phyloP scores from a whole-genome alignment of 139 green algal genomes.

The Ostreobium quekettii region DNA sequence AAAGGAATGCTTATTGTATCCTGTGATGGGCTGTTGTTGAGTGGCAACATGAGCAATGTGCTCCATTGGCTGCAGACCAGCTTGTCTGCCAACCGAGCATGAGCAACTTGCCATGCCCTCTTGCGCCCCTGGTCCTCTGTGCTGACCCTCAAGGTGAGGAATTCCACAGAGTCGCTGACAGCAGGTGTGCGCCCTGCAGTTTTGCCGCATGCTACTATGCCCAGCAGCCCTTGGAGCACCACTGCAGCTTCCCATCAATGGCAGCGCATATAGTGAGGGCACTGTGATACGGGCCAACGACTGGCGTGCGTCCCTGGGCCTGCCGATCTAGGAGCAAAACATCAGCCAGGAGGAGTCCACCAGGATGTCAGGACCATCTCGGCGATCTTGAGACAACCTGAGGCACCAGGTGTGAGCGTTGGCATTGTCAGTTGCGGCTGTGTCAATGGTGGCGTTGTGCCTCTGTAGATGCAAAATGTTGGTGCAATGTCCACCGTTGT shows the following conservation, averaged over 20 bases:
- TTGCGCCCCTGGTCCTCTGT: too few relatives aligned
- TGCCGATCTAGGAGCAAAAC: slow-evolving; percentile 74
- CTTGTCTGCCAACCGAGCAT: too few relatives aligned
- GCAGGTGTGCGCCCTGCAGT: slow-evolving; percentile 46
- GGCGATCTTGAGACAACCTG: slow-evolving; percentile 87
- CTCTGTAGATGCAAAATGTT: too few relatives aligned
- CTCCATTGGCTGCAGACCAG: too few relatives aligned
- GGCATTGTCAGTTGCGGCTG: neutral
- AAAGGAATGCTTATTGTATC: too few relatives aligned
- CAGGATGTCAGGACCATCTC: slow-evolving; percentile 53
- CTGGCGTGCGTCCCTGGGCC: slow-evolving; percentile 70
- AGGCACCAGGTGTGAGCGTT: slow-evolving; percentile 55
- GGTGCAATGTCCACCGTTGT: neutral
- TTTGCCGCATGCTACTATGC: slow-evolving; percentile 61
- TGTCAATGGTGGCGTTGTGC: too few relatives aligned
- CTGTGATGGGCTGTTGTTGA: too few relatives aligned
- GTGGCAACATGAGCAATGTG: too few relatives aligned
- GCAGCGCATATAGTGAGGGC: slow-evolving; percentile 30
- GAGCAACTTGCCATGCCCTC: too few relatives aligned
- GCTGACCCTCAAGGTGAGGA: too few relatives aligned
- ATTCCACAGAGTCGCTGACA: too few relatives aligned
- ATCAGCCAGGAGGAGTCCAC: slow-evolving; percentile 67
- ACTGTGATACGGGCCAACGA: slow-evolving; percentile 48
- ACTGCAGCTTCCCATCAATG: slow-evolving; percentile 42
- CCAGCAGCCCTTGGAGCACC: slow-evolving; percentile 61